Evolutionary conservation across 768 basidiomycete genomes (phyloP).

Genomic region (Macrolepiota albuminosa): DNA sequence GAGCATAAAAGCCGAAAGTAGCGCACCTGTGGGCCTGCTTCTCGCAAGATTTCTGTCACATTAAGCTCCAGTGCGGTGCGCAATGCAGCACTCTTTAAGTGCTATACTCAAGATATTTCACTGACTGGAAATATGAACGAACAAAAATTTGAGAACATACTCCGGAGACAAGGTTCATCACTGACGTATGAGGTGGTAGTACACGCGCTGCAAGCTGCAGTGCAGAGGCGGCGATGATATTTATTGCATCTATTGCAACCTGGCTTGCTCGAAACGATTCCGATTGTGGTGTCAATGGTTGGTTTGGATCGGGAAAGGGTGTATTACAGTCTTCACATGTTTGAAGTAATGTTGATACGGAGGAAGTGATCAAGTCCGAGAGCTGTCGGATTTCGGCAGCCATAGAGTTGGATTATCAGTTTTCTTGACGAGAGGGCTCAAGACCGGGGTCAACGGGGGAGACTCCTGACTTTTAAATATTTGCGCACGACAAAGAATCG

Average conservation of each 20-base stretch:
- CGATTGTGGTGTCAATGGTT: constrained; percentile 20
- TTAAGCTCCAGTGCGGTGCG: constrained; percentile 19
- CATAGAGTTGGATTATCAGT: not conserved
- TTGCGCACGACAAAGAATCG: too few relatives aligned
- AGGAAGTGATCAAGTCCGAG: constrained; percentile 13
- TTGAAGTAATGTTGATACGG: constrained; percentile 21
- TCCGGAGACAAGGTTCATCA: constrained; percentile 12
- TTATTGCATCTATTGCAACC: constrained; percentile 23
- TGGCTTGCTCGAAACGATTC: constrained; percentile 26
- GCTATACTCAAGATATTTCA: not conserved
- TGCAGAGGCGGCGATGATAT: constrained; percentile 29
- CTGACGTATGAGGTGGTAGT: constrained; percentile 19
- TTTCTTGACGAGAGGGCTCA: not conserved
- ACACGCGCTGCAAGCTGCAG: constrained; percentile 22
- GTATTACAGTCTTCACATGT: constrained; percentile 16
- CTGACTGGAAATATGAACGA: too few relatives aligned
- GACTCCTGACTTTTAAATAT: too few relatives aligned
- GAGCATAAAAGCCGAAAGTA: not conserved
- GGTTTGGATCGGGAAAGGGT: constrained; percentile 22
- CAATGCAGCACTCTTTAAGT: constrained; percentile 21
- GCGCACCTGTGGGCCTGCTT: constrained; percentile 26
- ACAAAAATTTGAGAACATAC: not conserved
- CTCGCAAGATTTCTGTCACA: constrained; percentile 29
- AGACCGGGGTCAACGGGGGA: not conserved
- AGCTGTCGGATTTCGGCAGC: constrained; percentile 13